Base-by-base conservation (phyloP, 2,329 filamentous ascomycete species). In the Fusarium sp. region DNA sequence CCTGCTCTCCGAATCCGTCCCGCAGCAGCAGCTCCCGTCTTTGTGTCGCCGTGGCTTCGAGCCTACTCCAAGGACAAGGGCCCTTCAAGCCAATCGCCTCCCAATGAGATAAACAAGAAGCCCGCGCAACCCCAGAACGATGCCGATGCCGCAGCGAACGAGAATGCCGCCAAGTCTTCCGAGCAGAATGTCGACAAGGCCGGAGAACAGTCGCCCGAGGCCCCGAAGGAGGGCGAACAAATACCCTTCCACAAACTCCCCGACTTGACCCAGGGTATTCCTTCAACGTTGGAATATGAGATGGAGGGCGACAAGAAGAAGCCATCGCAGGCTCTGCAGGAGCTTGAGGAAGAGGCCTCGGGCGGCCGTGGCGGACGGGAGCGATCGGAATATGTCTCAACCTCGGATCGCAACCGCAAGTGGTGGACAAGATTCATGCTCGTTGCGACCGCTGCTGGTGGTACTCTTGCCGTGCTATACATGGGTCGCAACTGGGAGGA, bases 201-300 rank as follows among this genome's bases (percentile, higher is more conserved):
- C 53, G 66, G 69, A 25, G 67, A 73, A 31, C 64, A 77, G n/a
- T 67, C 74, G 6, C 40, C 75, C 36, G 75, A 78, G 33, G 44
- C 71, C n/a, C 64, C 72, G 33, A 76, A 76, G 51, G 80, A 83
- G 56, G 74, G 76, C 55, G 79, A 82, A 56, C 73, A 81, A 63
- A 82, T 85, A 71, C 83, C 88, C 23, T 84, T 87, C 57, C 86
- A 90, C 74, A 90, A 92, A 58, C 87, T 97, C 11, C 95, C 95
- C 58, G 94, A 98, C 77, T 85, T 98, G 46, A 96, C 93, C n/a
- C 90, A 95, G 76, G 95, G 95, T 69, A 97, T 98, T 68, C 95
- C 95, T 0, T 97, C 94, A 2, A 97, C 94, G 1, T 86, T 97
- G 60, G 92, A 90, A 61, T 90, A 90, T 64, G 95, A 97, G 80